These are phyloP conservation scores for Skeletonema potamos DNA, from an alignment of 108 stramenopile species.

Conservation along the genomic window DNA sequence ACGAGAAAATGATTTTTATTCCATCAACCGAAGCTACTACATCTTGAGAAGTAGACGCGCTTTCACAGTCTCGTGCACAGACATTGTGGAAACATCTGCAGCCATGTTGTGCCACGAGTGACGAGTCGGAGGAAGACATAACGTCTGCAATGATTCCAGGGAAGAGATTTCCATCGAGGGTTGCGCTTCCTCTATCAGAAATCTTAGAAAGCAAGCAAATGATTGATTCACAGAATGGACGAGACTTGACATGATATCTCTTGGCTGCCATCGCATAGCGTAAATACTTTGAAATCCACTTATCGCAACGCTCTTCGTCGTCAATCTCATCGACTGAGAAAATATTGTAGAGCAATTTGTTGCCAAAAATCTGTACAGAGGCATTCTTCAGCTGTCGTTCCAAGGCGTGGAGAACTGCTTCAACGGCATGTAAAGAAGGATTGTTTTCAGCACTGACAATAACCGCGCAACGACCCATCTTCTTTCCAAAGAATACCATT, in stretches of 20 bases:
- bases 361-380: conserved; percentile 17
- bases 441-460: neutral
- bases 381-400: neutral
- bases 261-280: neutral
- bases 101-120: conserved; percentile 23
- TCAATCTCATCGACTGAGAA: neutral
- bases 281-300: conserved; percentile 3
- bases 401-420: conserved; percentile 20
- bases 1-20: conserved; percentile 2
- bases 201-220: conserved; percentile 31
- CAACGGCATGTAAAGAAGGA: conserved; percentile 9
- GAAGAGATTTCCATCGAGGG: neutral
- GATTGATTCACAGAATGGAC: conserved; percentile 11
- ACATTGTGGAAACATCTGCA: conserved; percentile 24
- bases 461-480: conserved; percentile 14
- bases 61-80: neutral
- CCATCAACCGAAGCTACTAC: neutral
- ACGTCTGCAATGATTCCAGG: neutral
- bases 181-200: neutral
- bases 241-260: neutral
- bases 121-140: conserved; percentile 7
- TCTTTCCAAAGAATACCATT: conserved; percentile 10
- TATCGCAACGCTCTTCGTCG: neutral
- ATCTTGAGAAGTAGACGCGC: neutral
- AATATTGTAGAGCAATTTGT: conserved; percentile 24